phyloP scores from a whole-genome alignment of 371 early-diverging fungal genomes.

The Mortierella sp. region DNA sequence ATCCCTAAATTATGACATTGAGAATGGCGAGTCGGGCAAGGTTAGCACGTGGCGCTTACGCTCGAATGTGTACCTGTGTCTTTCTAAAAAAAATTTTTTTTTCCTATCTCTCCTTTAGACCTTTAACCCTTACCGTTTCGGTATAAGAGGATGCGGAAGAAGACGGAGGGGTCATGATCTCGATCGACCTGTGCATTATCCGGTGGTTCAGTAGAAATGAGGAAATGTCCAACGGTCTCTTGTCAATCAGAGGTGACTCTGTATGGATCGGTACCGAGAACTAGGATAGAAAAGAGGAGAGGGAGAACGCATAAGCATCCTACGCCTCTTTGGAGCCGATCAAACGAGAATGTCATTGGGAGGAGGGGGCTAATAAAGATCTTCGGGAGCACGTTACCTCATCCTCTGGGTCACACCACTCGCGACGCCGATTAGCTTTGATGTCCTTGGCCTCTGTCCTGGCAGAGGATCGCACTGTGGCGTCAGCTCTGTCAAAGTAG shows the following conservation, averaged over 20 bases:
- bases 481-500: too few species aligned
- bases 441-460: background rate
- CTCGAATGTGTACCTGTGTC: too few species aligned
- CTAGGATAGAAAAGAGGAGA: slow-evolving; percentile 16
- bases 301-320: too few species aligned
- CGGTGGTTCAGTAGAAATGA: slow-evolving; percentile 47
- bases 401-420: slow-evolving; percentile 26
- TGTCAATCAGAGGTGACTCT: slow-evolving; percentile 39
- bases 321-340: too few species aligned
- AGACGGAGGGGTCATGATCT: slow-evolving; percentile 49
- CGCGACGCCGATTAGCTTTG: slow-evolving; percentile 8
- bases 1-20: too few species aligned
- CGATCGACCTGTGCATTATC: slow-evolving; percentile 45
- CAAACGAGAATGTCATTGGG: background rate
- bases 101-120: too few species aligned
- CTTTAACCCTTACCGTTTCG: too few species aligned
- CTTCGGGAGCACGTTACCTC: slow-evolving; percentile 17
- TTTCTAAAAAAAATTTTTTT: too few species aligned
- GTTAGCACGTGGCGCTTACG: too few species aligned
- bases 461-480: too few species aligned
- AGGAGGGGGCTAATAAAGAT: background rate
- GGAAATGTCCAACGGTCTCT: slow-evolving; percentile 38
- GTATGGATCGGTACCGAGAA: slow-evolving; percentile 51
- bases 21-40: too few species aligned
- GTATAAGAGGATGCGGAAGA: background rate